These are phyloP conservation scores for Xylona heveae DNA, from an alignment of 495 filamentous ascomycete species.

Conservation along the genomic window DNA sequence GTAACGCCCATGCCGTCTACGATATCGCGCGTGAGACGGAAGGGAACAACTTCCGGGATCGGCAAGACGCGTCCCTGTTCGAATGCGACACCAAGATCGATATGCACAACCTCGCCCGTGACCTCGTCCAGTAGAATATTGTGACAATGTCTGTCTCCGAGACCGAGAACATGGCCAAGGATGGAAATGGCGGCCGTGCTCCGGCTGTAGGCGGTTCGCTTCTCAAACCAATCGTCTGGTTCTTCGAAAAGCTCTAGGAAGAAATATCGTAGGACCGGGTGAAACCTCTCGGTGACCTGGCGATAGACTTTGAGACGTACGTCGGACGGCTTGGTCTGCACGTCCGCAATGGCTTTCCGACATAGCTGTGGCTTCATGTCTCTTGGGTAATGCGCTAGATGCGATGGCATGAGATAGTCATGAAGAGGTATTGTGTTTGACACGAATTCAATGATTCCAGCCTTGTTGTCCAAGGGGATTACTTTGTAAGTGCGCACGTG, in stretches of 20 bases:
- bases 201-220: conserved; percentile 70
- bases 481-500: conserved; percentile 92
- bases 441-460: conserved; percentile 96
- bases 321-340: conserved; percentile 42
- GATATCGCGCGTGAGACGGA: conserved; percentile 83
- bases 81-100: conserved; percentile 90
- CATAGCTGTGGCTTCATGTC: conserved; percentile 56
- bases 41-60: conserved; percentile 86
- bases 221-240: conserved; percentile 87
- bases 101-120: conserved; percentile 88
- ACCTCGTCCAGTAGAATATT: conserved; percentile 86
- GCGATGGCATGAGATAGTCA: conserved; percentile 78
- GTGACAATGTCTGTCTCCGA: conserved; percentile 92
- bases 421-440: conserved; percentile 75
- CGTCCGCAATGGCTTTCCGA: conserved; percentile 54
- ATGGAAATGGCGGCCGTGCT: conserved; percentile 91
- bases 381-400: conserved; percentile 66
- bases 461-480: conserved; percentile 56
- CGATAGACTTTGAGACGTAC: conserved; percentile 52
- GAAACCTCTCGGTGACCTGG: conserved; percentile 55
- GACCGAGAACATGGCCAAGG: conserved; percentile 75
- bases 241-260: conserved; percentile 89
- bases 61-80: conserved; percentile 87
- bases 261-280: conserved; percentile 91
- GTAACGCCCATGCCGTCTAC: conserved; percentile 96